A percentile compares a stretch with the other conserved stretches of the same genome.
phyloP scores from a whole-genome alignment of 768 basidiomycete species.

The Serendipita sp. region DNA sequence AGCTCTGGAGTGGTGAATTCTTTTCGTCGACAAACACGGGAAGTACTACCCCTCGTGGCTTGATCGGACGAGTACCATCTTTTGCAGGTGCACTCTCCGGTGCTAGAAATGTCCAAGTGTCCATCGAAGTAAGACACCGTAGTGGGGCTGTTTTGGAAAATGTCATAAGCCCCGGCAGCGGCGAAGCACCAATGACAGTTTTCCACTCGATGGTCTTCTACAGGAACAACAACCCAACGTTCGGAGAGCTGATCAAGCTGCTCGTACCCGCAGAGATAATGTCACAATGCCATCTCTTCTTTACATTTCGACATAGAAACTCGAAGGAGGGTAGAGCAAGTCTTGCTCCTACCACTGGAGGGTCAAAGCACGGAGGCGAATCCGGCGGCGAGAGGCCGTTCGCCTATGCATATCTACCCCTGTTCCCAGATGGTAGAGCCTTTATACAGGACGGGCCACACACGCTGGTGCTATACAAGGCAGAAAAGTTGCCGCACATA shows the following conservation, averaged over 20 bases:
- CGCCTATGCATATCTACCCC: conserved; percentile 82
- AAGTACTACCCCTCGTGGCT: conserved; percentile 24
- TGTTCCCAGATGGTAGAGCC: conserved; percentile 58
- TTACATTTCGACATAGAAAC: conserved; percentile 67
- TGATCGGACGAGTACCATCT: conserved; percentile 11
- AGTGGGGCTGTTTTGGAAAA: conserved; percentile 53
- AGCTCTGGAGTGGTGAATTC: conserved; percentile 91
- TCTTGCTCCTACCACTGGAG: conserved; percentile 27
- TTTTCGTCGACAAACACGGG: conserved; percentile 30
- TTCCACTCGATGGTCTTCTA: conserved; percentile 88
- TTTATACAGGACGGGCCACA: conserved; percentile 87
- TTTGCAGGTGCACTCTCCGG: conserved; percentile 28
- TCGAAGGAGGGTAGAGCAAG: conserved; percentile 17
- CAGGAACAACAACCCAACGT: conserved; percentile 77
- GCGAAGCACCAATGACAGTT: conserved; percentile 62
- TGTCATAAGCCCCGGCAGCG: conserved; percentile 67
- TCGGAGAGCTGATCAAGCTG: conserved; percentile 84
- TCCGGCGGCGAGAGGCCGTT: conserved; percentile 58
- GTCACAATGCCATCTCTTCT: conserved; percentile 80
- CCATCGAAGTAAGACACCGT: conserved; percentile 68
- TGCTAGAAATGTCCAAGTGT: conserved; percentile 65
- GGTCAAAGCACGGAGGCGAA: conserved; percentile 23
- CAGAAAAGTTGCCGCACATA: conserved; percentile 51
- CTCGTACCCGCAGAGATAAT: conserved; percentile 50
- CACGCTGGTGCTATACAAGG: conserved; percentile 65